These are phyloP conservation scores for Botrytis medusae DNA, from an alignment of 2,329 filamentous ascomycete genomes.

Conservation along the genomic window DNA sequence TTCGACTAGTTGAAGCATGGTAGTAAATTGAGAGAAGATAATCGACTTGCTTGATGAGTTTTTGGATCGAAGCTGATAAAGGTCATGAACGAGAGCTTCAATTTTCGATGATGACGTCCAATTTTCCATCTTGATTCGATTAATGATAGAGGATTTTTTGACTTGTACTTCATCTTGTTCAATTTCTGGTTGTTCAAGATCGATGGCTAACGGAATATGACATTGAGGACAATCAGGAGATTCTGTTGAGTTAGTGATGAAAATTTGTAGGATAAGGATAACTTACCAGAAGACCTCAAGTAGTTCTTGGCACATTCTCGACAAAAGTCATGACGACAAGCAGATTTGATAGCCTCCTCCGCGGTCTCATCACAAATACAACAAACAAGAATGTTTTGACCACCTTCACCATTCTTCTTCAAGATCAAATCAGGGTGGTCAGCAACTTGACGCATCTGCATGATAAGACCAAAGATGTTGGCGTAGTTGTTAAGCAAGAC, in stretches of 20 bases:
- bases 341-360: conserved; percentile 89
- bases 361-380: conserved; percentile 95
- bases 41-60: conserved; percentile 95
- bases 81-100: conserved; percentile 89
- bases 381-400: conserved; percentile 88
- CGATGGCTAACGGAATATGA: conserved; percentile 85
- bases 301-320: conserved; percentile 78
- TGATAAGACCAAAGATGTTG: conserved; percentile 98
- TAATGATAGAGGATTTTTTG: conserved; percentile 97
- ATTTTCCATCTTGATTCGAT: conserved; percentile 97
- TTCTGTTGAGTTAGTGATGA: conserved; percentile 41
- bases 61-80: conserved; percentile 87
- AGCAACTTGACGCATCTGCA: conserved; percentile 98
- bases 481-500: conserved; percentile 97
- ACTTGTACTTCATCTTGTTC: conserved; percentile 84
- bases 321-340: conserved; percentile 92
- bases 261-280: conserved; percentile 20
- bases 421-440: conserved; percentile 94
- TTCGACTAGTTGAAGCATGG: conserved; percentile 95
- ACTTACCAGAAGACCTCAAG: conserved; percentile 71
- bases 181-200: conserved; percentile 92
- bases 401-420: conserved; percentile 81
- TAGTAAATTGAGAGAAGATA: conserved; percentile 96
- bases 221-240: conserved; percentile 80
- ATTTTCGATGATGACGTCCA: conserved; percentile 99